A percentile compares a stretch with the other conserved stretches of the same genome.
Evolutionary conservation across 805 yeast species (phyloP).

Genomic region (Metschnikowia dekortorum): DNA sequence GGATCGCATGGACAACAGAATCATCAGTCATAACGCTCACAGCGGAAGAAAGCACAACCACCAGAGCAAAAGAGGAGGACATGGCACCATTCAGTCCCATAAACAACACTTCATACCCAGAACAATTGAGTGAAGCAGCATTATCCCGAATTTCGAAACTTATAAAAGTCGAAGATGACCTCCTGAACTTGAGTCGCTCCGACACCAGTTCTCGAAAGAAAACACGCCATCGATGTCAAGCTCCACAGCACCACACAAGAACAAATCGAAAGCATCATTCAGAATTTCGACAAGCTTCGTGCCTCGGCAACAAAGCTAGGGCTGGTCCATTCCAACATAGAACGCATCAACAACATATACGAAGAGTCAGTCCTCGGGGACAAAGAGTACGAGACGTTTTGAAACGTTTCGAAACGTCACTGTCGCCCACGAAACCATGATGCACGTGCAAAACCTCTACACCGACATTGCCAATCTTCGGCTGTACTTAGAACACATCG

Average conservation of each 20-base stretch:
- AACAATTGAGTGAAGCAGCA: conserved; percentile 37
- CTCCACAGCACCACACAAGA: conserved; percentile 64
- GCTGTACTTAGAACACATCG: conserved; percentile 46
- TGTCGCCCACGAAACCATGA: conserved; percentile 64
- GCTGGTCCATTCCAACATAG: conserved; percentile 37
- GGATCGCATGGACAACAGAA: conserved; percentile 5
- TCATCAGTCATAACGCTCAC: conserved; percentile 5
- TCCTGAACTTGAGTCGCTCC: conserved; percentile 48
- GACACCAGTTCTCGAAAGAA: conserved; percentile 59
- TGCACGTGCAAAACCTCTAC: conserved; percentile 61
- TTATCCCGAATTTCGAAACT: conserved; percentile 36
- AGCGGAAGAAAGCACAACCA: conserved; percentile 12
- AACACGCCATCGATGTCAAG: conserved; percentile 73
- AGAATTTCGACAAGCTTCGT: conserved; percentile 48
- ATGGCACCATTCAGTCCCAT: not conserved
- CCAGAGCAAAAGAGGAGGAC: conserved; percentile 9
- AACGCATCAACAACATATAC: conserved; percentile 46
- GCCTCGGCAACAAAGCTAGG: conserved; percentile 34
- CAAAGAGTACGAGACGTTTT: conserved; percentile 60
- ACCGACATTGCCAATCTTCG: conserved; percentile 57
- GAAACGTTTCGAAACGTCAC: conserved; percentile 66
- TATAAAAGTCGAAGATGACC: conserved; percentile 46
- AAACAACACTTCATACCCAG: not conserved
- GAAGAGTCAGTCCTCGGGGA: conserved; percentile 57
- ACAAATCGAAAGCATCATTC: conserved; percentile 54